Base-by-base conservation (phyloP, 805 yeast species). In the Crinitomyces ghanaensis region DNA sequence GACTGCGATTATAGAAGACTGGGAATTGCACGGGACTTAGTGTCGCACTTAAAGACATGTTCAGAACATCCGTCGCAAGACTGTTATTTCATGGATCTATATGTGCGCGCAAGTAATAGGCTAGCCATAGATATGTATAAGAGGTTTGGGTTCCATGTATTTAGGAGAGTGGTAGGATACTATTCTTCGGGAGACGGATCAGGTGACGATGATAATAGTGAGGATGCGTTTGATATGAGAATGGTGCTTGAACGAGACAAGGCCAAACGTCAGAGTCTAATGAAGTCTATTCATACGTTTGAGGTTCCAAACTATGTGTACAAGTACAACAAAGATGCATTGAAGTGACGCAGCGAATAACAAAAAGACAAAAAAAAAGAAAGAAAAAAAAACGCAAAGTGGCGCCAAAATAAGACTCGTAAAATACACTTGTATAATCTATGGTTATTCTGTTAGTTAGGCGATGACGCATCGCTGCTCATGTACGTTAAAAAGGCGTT, bases 81-180 rank as follows among this genome's bases (percentile, higher is more conserved):
- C 43, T 78, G 86, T 4, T 75, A 81, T 44, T 91, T 88, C 53
- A 72, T 86, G 43, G 99, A 91, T 50, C 66, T 91, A 29, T 91
- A 85, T 56, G 98, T 91, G 26, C 78, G 85, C 45, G 84, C 91
- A 24, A 79, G 85, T 25, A 91, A 91, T 51, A 53, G 54, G 4
- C 60, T 85, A 35, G 98, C 95, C 0, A 70, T 84, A 2, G 75
- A 72, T 31, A 59, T 91, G 48, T 91, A 91, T 53, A 88, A 83
- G 50, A 78, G 80, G 45, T 54, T 91, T 35, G 97, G 95, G 0
- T 91, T 86, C 50, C 65, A 74, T 6, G 82, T 85, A 0, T 91
- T 66, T 51, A 60, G 98, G 54, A 59, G 98, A 33, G 97, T 91
- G 4, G 72, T 84, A 8, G 88, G 88, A 0, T 91, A 91, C 51